These are phyloP conservation scores for Globisporangium apiculatum DNA, from an alignment of 352 stramenopile genomes.

Conservation along the genomic window DNA sequence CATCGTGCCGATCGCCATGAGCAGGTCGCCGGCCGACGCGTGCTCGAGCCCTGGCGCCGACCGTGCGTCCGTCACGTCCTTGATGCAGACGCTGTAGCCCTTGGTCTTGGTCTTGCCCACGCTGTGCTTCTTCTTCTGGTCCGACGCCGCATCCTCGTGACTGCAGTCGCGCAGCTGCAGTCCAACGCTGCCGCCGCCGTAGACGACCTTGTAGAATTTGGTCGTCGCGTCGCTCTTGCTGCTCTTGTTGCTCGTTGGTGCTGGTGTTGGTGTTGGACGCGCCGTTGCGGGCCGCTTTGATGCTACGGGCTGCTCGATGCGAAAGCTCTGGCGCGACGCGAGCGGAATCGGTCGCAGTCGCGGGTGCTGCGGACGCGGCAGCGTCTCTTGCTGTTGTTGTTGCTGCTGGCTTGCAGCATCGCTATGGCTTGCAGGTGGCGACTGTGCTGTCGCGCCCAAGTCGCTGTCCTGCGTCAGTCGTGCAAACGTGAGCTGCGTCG, in stretches of 20 bases:
- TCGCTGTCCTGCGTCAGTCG: constrained; percentile 30
- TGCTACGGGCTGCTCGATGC: constrained; percentile 22
- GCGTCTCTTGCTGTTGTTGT: neutral
- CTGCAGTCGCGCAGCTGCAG: constrained; percentile 41
- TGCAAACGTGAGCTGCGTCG: constrained; percentile 55
- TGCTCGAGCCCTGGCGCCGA: constrained; percentile 49
- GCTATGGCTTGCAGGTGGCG: constrained; percentile 8
- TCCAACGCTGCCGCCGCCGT: constrained; percentile 39
- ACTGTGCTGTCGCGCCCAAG: neutral
- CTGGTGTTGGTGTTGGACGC: constrained; percentile 4
- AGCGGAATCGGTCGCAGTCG: constrained; percentile 10
- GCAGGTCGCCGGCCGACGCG: constrained; percentile 41
- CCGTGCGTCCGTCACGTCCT: constrained; percentile 39
- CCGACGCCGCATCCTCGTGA: constrained; percentile 29
- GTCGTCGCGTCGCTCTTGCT: constrained; percentile 10
- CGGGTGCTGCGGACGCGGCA: constrained; percentile 4
- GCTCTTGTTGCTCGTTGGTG: constrained; percentile 18
- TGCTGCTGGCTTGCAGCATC: neutral
- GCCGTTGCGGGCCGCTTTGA: constrained; percentile 12
- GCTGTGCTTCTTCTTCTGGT: constrained; percentile 29
- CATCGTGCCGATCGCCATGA: constrained; percentile 59
- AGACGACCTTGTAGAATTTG: constrained; percentile 64
- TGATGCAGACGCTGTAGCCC: constrained; percentile 56
- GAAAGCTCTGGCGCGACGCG: constrained; percentile 50
- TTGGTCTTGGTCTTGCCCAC: constrained; percentile 58